phyloP scores from a whole-genome alignment of 306 rosid genomes.

The Cyamopsis tetragonoloba region DNA sequence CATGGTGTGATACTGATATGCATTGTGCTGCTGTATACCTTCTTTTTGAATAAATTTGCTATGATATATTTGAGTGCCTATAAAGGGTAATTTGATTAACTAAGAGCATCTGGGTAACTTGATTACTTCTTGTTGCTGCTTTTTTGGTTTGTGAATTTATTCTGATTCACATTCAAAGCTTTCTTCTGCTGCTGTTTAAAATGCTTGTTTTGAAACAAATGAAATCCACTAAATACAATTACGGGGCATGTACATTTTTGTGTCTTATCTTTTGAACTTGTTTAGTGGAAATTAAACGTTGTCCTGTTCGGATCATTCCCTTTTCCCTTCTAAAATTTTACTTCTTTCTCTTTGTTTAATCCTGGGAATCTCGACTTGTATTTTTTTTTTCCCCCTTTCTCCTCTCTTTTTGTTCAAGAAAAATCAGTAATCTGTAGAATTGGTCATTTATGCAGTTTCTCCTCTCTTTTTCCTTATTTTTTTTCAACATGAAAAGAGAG shows the following conservation, averaged over 20 bases:
- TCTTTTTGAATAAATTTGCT: neutral
- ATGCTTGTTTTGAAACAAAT: neutral
- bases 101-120: conserved; percentile 9
- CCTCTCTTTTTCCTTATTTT: neutral
- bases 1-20: conserved; percentile 10
- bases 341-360: neutral
- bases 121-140: neutral
- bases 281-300: neutral
- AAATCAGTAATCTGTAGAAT: conserved; percentile 16
- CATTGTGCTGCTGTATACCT: conserved; percentile 12
- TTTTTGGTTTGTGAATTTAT: conserved; percentile 10
- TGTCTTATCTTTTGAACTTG: conserved; percentile 4
- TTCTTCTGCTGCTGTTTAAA: neutral
- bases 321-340: conserved; percentile 1
- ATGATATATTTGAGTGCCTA: neutral
- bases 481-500: neutral
- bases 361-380: conserved; percentile 1
- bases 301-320: conserved; percentile 1
- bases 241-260: neutral
- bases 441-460: conserved; percentile 25
- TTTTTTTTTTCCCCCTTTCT: neutral
- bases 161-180: neutral
- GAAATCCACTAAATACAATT: neutral
- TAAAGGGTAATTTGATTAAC: conserved; percentile 8
- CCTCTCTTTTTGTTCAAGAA: conserved; percentile 12